Evolutionary conservation across 768 basidiomycete genomes (phyloP).

Genomic region (Rhodotorula babjevae): DNA sequence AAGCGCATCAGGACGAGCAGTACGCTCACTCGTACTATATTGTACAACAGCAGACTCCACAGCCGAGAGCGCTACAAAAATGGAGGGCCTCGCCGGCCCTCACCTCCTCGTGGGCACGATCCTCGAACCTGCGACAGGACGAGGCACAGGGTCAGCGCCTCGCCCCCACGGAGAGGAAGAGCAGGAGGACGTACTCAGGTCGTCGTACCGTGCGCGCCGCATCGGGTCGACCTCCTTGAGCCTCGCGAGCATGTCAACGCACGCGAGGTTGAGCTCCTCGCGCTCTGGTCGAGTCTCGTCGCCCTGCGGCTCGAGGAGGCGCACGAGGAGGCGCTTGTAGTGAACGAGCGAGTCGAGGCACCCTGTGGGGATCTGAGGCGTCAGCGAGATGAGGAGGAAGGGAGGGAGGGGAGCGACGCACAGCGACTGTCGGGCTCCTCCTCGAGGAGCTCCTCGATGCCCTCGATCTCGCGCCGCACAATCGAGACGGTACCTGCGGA

Average conservation of each 20-base stretch:
- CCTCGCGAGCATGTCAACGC: constrained; percentile 52
- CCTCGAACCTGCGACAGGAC: not conserved
- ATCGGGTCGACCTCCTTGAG: constrained; percentile 58
- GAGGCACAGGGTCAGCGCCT: not conserved
- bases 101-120: constrained; percentile 12
- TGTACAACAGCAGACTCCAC: no score
- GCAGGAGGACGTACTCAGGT: constrained; percentile 16
- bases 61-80: not conserved
- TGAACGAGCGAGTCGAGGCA: constrained; percentile 87
- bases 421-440: constrained; percentile 93
- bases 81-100: no score
- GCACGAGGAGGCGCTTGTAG: constrained; percentile 69
- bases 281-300: constrained; percentile 44
- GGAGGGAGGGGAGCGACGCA: constrained; percentile 46
- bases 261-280: constrained; percentile 56
- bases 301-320: constrained; percentile 49
- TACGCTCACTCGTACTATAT: no score
- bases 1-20: no score
- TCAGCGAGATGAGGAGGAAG: no score
- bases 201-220: constrained; percentile 61
- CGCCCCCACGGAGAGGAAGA: no score
- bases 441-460: constrained; percentile 75
- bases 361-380: constrained; percentile 58
- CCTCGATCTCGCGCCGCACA: constrained; percentile 67
- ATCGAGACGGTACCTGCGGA: constrained; percentile 59